Base-by-base conservation (phyloP, 2,329 filamentous ascomycete genomes). In the Alternaria atra region DNA sequence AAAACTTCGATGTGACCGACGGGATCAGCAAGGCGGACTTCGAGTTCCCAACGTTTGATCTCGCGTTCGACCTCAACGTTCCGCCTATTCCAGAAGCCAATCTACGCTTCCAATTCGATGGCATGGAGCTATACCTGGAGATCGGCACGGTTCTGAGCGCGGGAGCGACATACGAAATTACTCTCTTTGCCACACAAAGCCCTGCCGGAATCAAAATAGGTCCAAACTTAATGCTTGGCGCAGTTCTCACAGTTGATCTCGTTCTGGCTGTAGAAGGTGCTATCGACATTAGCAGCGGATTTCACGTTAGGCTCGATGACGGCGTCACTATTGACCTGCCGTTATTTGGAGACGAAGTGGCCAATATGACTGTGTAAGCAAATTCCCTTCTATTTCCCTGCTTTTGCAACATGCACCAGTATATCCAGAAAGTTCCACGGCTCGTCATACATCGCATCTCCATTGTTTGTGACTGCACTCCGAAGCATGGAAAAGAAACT, bases 261-360 rank as follows among this genome's bases (percentile, higher is more conserved):
- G 83, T 88, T 25, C 66, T 88, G 27, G 81, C 74, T 13, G 81
- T 80, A 0, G 78, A 85, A 2, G 77, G 77, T 0, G 74, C 81
- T 42, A 77, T 88, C 23, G 80, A 83, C 29, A 83, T 89, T 12
- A 83, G 78, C 50, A 84, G 78, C 17, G 86, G 86, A 0, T 83
- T 89, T 34, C 86, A 88, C 63, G 78, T 88, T 54, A 80, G 81
- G 52, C 72, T 88, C 0, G 82, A 88, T 4, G 83, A 87, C 43
- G 81, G 81, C 0, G 68, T 86, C 1, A 72, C 73, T 0, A 74
- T 88, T 23, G 77, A 84, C 1, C 79, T 89, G 15, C 75, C 80
- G 0, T 68, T 88, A 27, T 88, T 88, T 48, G 77, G 80, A 25
- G 73, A 81, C 2, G 78, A 84, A 7, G 77, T 87, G 0, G 82